Evolutionary conservation across 192 early-diverging fungal genomes (phyloP).

Genomic region (Coemansia sp.): DNA sequence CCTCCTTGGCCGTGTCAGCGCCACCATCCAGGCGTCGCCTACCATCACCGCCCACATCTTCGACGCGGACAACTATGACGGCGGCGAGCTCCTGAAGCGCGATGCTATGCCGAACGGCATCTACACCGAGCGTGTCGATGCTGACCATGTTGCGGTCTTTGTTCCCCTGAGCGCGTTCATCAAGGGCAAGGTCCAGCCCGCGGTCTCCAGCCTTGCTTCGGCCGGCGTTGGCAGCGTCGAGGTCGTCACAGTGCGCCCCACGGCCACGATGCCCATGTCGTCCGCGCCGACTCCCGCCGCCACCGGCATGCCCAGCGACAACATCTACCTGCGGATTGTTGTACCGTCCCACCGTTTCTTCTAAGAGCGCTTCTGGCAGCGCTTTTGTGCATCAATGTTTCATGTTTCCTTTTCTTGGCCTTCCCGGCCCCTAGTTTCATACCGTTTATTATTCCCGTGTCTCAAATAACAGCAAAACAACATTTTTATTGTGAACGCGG

Average conservation of each 20-base stretch:
- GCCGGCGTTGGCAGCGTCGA: conserved; percentile 14
- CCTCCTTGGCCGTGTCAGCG: conserved; percentile 22
- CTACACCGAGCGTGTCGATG: conserved; percentile 28
- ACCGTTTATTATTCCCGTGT: conserved; percentile 1
- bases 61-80: conserved; percentile 16
- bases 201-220: conserved; percentile 22
- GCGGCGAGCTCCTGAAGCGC: conserved; percentile 14
- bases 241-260: conserved; percentile 26
- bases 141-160: conserved; percentile 25
- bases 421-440: background rate
- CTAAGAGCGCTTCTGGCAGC: too few species aligned
- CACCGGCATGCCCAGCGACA: conserved; percentile 6
- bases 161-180: conserved; percentile 25
- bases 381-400: background rate
- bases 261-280: conserved; percentile 18
- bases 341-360: conserved; percentile 11
- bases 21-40: conserved; percentile 11
- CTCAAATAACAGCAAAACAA: too few species aligned
- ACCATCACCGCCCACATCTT: conserved; percentile 22
- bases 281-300: conserved; percentile 28
- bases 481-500: too few species aligned
- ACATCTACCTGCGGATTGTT: conserved; percentile 32
- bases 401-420: background rate
- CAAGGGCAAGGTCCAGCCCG: conserved; percentile 19
- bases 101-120: conserved; percentile 15